Evolutionary conservation across 345 rosid genomes (phyloP).

Genomic region (Ceriops tagal): DNA sequence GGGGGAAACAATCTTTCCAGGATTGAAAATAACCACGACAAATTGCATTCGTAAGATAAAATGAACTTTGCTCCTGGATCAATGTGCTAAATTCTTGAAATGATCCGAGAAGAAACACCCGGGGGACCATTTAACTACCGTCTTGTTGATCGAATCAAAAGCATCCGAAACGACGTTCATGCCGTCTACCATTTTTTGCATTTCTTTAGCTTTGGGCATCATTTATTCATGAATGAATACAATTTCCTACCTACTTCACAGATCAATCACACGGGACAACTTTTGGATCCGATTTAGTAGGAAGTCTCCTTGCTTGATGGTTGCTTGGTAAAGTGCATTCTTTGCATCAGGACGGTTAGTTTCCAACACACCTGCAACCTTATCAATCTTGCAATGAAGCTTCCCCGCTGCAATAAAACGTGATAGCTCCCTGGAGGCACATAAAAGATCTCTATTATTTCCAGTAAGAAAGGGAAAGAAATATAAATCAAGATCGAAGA

Average conservation of each 20-base stretch:
- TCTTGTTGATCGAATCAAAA: conserved; percentile 13
- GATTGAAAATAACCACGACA: neutral
- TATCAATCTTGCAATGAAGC: conserved; percentile 99
- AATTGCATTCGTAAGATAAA: neutral
- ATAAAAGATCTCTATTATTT: neutral
- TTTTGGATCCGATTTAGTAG: conserved; percentile 93
- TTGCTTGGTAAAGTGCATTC: conserved; percentile 97
- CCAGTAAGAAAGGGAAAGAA: neutral
- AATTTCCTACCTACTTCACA: conserved; percentile 35
- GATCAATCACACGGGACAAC: conserved; percentile 92
- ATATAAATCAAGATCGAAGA: neutral
- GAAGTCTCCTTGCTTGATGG: conserved; percentile 99
- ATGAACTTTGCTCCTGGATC: neutral
- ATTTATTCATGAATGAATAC: neutral
- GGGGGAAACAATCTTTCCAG: neutral
- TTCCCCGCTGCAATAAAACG: conserved; percentile 95
- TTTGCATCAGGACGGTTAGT: conserved; percentile 96
- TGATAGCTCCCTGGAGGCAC: conserved; percentile 77
- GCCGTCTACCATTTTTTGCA: conserved; percentile 3
- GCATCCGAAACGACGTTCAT: conserved; percentile 5
- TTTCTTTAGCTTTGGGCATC: conserved; percentile 7
- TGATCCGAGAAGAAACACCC: neutral
- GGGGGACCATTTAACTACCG: conserved; percentile 5
- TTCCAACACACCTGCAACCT: conserved; percentile 97
- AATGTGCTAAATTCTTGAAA: conserved; percentile 11